These are phyloP conservation scores for Hypoxylon sp. DNA, from an alignment of 2,329 filamentous ascomycete genomes.

Conservation along the genomic window DNA sequence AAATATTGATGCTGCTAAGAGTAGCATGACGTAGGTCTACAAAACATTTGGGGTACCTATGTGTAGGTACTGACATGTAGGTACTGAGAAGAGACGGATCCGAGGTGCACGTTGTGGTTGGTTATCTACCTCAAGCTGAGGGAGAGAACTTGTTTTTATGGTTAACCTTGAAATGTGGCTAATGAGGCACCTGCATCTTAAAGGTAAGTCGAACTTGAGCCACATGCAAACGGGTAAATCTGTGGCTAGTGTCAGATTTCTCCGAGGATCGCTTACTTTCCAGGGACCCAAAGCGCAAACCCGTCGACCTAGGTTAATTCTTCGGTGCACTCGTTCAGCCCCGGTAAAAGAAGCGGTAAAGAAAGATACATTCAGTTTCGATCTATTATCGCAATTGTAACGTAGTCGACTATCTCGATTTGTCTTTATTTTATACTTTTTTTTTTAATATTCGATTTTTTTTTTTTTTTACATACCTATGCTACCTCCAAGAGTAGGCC, in stretches of 20 bases:
- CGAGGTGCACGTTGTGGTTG: neutral
- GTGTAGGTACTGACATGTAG: neutral
- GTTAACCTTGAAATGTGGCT: conserved; percentile 9
- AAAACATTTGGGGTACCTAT: neutral
- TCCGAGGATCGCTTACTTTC: conserved; percentile 15
- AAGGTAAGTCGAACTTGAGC: conserved; percentile 4
- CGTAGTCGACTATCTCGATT: neutral
- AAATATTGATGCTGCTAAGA: neutral
- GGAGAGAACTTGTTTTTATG: neutral
- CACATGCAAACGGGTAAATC: neutral
- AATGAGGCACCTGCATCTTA: neutral
- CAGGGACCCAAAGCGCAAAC: conserved; percentile 17
- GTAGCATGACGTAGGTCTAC: neutral
- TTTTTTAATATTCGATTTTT: conserved; percentile 2
- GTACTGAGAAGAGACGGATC: neutral
- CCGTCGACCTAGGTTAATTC: conserved; percentile 25
- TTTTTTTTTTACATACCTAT: conserved; percentile 21
- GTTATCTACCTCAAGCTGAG: too few relatives aligned
- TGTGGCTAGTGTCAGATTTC: conserved; percentile 18
- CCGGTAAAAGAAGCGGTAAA: conserved; percentile 26
- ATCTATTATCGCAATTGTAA: neutral
- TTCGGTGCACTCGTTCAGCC: conserved; percentile 1
- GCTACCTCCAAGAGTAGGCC: conserved; percentile 26
- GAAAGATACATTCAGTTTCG: conserved; percentile 1
- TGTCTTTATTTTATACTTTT: conserved; percentile 6